phyloP scores from a whole-genome alignment of 2,329 filamentous ascomycete genomes.

The Xylaria sp. region DNA sequence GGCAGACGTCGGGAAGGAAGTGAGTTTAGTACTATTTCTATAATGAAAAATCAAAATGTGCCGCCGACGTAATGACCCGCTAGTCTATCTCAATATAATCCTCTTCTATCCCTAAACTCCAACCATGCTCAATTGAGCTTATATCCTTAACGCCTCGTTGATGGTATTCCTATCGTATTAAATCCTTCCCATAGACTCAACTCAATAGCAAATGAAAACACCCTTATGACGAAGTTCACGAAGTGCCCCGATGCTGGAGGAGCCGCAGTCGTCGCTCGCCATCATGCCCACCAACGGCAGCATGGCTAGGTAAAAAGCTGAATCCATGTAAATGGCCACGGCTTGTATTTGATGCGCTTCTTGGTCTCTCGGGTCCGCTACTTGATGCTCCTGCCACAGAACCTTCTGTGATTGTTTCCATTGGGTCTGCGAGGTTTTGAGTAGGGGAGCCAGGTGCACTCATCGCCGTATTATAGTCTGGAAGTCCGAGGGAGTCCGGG shows the following conservation, averaged over 20 bases:
- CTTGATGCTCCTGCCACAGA: constrained; percentile 21
- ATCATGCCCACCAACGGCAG: constrained; percentile 41
- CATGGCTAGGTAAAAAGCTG: constrained; percentile 45
- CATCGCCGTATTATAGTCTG: constrained; percentile 73
- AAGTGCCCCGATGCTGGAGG: constrained; percentile 43
- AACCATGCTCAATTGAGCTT: constrained; percentile 13
- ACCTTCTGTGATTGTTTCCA: constrained; percentile 46
- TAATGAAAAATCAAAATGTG: background rate
- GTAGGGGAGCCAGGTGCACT: constrained; percentile 63
- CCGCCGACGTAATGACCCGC: constrained; percentile 14
- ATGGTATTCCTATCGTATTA: constrained; percentile 9
- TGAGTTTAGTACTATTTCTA: background rate
- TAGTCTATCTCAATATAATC: constrained; percentile 22
- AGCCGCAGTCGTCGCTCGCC: constrained; percentile 45
- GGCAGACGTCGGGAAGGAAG: background rate
- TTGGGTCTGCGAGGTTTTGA: constrained; percentile 48
- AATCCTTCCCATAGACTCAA: background rate
- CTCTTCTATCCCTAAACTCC: constrained; percentile 8
- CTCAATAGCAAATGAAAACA: background rate
- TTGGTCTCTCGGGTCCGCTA: constrained; percentile 30
- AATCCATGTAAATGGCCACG: constrained; percentile 43
- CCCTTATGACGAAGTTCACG: constrained; percentile 23
- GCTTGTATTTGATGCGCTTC: constrained; percentile 40
- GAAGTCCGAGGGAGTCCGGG: constrained; percentile 62
- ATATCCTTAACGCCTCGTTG: constrained; percentile 24